Base-by-base conservation (phyloP, 768 basidiomycete species). In the Galerina marginata region DNA sequence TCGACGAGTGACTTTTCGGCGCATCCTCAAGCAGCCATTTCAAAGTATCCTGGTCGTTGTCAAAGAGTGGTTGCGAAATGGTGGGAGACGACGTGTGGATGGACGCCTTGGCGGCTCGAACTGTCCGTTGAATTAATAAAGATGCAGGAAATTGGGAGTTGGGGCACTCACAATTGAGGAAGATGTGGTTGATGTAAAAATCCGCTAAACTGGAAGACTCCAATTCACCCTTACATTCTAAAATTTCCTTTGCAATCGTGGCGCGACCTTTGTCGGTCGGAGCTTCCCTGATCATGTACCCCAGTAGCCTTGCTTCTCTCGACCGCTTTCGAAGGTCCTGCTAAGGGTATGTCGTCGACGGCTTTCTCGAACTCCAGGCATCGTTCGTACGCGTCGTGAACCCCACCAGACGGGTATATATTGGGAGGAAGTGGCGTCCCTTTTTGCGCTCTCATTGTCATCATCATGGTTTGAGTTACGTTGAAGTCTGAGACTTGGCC, bases 321-420 rank as follows among this genome's bases (percentile, higher is more conserved):
- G 40, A 36, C 9, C 37, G 51, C 15, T 36, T 52, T 25, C 37
- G 51, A 14, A 52, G 26, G 38, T 39, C 51, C 20, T n/a, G 51
- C 38, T 6, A 39, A 16, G 20, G 20, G 10, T 23, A 52, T 12
- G 23, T 52, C 51, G 38, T 52, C 37, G 38, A 52, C 51, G 6
- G n/a, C n/a, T 11, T 39, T 51, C 36, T 51, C 50, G 40, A 52
- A 52, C 26, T 52, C 51, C 33, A 52, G n/a, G 51, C 51, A 39
- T 39, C 51, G 38, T 25, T 52, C 16, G 37, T 52, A 52, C 11
- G 51, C 51, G 37, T 39, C 36, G 11, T 33, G 29, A 12, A 52
- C 10, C 20, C 25, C 36, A 11, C 51, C 38, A 7, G 25, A 10
- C 11, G 37, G 37, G 15, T 39, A 52, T 39, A 52, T 36, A 23